Evolutionary conservation across 1,284 basidiomycete species (phyloP).

Genomic region (Somion occarium): DNA sequence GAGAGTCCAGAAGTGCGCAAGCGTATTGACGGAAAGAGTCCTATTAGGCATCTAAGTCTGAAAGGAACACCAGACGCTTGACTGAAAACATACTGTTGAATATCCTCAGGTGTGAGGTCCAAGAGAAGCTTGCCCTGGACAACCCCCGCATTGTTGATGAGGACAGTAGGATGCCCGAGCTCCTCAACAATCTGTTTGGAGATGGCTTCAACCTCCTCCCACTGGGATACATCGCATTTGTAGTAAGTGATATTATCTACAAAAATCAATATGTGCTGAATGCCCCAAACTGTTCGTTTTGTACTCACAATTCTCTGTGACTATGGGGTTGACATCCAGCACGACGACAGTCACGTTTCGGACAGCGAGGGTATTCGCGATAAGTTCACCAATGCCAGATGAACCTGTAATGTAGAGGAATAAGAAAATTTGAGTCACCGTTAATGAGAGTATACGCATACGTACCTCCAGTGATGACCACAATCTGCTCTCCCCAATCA

Average conservation of each 20-base stretch:
- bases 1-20: constrained; percentile 87
- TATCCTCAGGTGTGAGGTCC: constrained; percentile 73
- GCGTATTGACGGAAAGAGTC: constrained; percentile 85
- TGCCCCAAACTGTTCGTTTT: too few species aligned
- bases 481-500: constrained; percentile 83
- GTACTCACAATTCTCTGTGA: constrained; percentile 69
- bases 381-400: constrained; percentile 82
- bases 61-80: neutral
- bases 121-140: constrained; percentile 85
- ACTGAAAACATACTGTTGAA: constrained; percentile 61
- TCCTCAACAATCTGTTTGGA: constrained; percentile 72
- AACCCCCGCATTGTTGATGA: constrained; percentile 97
- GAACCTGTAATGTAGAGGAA: constrained; percentile 51
- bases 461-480: constrained; percentile 85
- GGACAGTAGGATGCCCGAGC: constrained; percentile 85
- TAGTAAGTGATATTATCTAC: constrained; percentile 78
- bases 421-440: constrained; percentile 4
- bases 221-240: constrained; percentile 87
- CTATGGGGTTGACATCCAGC: constrained; percentile 75
- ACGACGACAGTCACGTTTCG: constrained; percentile 82
- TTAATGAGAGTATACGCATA: neutral
- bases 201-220: constrained; percentile 71
- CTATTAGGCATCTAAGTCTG: constrained; percentile 35
- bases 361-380: constrained; percentile 80
- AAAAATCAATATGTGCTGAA: neutral